Conservation (phyloP, 441 rosid species). For the Gossypium laxum region DNA sequence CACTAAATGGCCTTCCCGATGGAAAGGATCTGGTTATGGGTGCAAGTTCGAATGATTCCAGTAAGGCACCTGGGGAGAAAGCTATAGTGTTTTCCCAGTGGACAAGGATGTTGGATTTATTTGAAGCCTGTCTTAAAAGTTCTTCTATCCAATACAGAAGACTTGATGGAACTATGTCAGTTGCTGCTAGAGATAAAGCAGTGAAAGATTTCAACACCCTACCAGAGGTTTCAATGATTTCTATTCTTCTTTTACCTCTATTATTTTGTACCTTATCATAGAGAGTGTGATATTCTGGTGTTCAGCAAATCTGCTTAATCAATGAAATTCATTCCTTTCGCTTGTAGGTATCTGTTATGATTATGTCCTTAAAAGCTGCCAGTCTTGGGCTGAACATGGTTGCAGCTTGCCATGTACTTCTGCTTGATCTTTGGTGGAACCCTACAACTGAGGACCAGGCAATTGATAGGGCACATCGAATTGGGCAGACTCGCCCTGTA, state of each 20-base stretch:
- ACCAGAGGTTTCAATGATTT: constrained; percentile 49
- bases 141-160: constrained; percentile 69
- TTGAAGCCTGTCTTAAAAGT: constrained; percentile 58
- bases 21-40: constrained; percentile 11
- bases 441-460: constrained; percentile 97
- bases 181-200: constrained; percentile 75
- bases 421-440: constrained; percentile 93
- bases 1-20: constrained; percentile 12
- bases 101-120: constrained; percentile 80
- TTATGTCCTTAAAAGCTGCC: constrained; percentile 91
- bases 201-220: constrained; percentile 73
- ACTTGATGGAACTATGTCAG: constrained; percentile 90
- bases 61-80: constrained; percentile 46
- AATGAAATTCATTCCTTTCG: neutral
- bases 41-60: constrained; percentile 22
- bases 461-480: constrained; percentile 89
- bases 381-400: constrained; percentile 95
- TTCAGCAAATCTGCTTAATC: neutral
- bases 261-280: neutral
- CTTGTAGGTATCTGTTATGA: constrained; percentile 70
- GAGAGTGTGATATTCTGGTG: neutral
- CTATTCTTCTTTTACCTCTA: neutral
- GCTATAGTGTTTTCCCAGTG: constrained; percentile 89
- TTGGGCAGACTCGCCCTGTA: constrained; percentile 85
- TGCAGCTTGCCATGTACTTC: constrained; percentile 74